These are phyloP conservation scores for Sporothrix luriei DNA, from an alignment of 2,329 filamentous ascomycete species.

Conservation along the genomic window DNA sequence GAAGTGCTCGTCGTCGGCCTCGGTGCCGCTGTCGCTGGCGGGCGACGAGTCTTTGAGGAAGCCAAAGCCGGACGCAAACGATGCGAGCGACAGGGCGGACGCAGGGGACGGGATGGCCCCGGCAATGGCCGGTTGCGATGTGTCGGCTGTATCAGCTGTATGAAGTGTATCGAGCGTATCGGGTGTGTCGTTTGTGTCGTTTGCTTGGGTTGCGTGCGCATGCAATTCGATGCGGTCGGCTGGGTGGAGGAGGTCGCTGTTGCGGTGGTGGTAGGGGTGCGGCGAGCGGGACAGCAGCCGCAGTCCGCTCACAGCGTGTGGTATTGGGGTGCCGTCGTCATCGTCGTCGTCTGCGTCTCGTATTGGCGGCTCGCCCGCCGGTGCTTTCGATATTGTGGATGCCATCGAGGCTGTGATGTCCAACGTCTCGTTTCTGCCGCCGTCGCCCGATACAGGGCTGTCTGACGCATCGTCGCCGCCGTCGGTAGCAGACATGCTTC, in stretches of 20 bases:
- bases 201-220: neutral
- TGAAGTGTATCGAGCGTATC: neutral
- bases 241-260: constrained; percentile 57
- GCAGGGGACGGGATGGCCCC: constrained; percentile 25
- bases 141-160: neutral
- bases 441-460: constrained; percentile 2
- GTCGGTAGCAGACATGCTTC: neutral
- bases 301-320: constrained; percentile 41
- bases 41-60: constrained; percentile 57
- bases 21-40: constrained; percentile 86
- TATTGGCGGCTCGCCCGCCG: neutral
- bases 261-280: constrained; percentile 67
- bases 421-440: neutral
- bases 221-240: constrained; percentile 46
- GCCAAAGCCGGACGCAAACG: constrained; percentile 38
- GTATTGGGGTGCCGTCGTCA: neutral
- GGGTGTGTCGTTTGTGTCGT: neutral
- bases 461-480: constrained; percentile 13
- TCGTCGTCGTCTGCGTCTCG: too few species aligned
- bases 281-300: constrained; percentile 63
- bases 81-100: constrained; percentile 36
- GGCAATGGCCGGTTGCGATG: neutral
- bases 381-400: neutral
- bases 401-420: neutral
- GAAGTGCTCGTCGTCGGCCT: constrained; percentile 92